Percentiles rank a stretch among this genome's conserved stretches.
Evolutionary conservation across 208 protist genomes (phyloP).

Genomic region (Herpetomonas samuelpessoai): DNA sequence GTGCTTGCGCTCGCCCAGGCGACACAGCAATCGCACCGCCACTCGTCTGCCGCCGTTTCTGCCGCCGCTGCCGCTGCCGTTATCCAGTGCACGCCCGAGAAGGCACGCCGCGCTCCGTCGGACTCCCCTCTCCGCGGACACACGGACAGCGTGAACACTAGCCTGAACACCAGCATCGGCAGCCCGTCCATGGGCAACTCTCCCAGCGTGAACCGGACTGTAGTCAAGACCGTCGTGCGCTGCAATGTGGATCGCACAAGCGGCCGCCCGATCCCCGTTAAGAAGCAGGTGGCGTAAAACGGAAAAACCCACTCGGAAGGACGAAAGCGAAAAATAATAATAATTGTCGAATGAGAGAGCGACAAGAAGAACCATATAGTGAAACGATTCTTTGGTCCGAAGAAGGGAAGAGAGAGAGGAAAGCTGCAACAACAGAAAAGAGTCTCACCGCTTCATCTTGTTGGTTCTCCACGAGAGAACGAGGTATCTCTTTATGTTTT

Average conservation of each 20-base stretch:
- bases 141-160: neutral
- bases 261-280: constrained; percentile 35
- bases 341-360: neutral
- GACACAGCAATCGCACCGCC: too few relatives aligned
- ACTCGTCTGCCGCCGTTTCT: too few relatives aligned
- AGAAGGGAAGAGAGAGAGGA: too few relatives aligned
- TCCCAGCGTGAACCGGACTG: constrained; percentile 1
- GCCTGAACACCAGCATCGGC: neutral
- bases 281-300: constrained; percentile 18
- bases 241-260: constrained; percentile 45
- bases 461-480: constrained; percentile 5
- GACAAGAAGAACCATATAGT: neutral
- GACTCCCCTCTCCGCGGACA: neutral
- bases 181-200: neutral
- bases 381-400: neutral
- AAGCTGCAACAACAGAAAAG: too few relatives aligned
- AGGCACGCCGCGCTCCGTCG: neutral
- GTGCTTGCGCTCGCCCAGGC: too few relatives aligned
- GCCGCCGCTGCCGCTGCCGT: neutral
- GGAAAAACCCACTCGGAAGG: constrained; percentile 9
- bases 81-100: constrained; percentile 2
- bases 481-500: too few relatives aligned
- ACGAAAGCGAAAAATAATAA: constrained; percentile 7
- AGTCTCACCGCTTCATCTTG: too few relatives aligned
- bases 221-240: constrained; percentile 39